These are phyloP conservation scores for Gynostemma pentaphyllum DNA, from an alignment of 306 rosid species.

Conservation along the genomic window DNA sequence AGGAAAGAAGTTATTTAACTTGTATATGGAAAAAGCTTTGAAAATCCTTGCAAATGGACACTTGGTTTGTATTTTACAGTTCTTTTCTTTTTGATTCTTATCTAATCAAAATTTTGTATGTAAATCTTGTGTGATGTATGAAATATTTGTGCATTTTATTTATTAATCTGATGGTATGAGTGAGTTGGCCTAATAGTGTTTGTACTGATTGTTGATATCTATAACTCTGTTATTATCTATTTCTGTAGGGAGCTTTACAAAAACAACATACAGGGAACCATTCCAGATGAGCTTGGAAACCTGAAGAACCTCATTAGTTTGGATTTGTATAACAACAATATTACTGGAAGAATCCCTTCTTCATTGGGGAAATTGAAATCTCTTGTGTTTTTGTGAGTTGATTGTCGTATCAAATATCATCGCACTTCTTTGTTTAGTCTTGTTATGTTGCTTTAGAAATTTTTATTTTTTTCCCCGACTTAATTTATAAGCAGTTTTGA, in stretches of 20 bases:
- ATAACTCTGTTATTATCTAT: not conserved
- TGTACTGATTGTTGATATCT: not conserved
- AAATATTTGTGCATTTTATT: not conserved
- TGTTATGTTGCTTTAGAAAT: not conserved
- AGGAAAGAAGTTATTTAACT: not conserved
- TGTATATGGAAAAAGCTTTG: not conserved
- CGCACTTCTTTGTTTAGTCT: not conserved
- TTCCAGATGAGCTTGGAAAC: slow-evolving; percentile 79
- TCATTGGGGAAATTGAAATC: slow-evolving; percentile 74
- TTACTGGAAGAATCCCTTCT: slow-evolving; percentile 65
- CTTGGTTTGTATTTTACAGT: not conserved
- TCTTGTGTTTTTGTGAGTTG: slow-evolving; percentile 87
- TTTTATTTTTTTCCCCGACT: not conserved
- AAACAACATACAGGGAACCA: slow-evolving; percentile 80
- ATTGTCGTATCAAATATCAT: not conserved
- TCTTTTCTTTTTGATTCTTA: not conserved
- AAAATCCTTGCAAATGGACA: not conserved
- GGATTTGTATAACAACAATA: slow-evolving; percentile 85
- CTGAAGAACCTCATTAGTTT: slow-evolving; percentile 80
- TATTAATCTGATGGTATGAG: not conserved
- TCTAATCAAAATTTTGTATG: not conserved
- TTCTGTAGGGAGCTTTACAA: slow-evolving; percentile 74
- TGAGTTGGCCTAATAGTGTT: not conserved
- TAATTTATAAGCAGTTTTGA: not conserved
- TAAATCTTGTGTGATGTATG: not conserved